Conservation (phyloP, 129 eudicot species). For the Oenanthe sinensis region DNA sequence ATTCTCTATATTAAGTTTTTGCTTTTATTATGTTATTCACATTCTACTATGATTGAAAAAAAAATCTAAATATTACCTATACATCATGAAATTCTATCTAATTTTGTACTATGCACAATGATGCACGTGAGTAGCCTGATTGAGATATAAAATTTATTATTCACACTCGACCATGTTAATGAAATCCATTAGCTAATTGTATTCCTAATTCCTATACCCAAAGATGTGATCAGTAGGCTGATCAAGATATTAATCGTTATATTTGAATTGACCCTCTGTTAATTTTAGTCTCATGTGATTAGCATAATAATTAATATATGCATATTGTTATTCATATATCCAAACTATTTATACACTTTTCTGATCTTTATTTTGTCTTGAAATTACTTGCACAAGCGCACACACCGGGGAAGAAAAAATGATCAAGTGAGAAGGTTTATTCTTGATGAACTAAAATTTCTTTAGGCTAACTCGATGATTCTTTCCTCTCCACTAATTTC, state of each 20-base stretch:
- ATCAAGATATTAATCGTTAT: not conserved
- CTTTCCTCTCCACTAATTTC: constrained; percentile 17
- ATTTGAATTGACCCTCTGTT: not conserved
- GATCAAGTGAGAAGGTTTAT: not conserved
- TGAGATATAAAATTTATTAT: not conserved
- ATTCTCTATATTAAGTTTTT: not conserved
- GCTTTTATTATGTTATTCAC: not conserved
- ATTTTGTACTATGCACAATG: not conserved
- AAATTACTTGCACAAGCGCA: not conserved
- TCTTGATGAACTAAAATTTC: not conserved
- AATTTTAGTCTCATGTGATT: not conserved
- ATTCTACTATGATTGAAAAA: no score
- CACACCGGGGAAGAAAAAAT: not conserved
- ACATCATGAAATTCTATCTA: not conserved
- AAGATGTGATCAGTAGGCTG: not conserved
- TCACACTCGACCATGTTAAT: not conserved
- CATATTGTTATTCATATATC: not conserved
- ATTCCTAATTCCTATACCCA: not conserved
- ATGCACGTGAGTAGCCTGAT: not conserved
- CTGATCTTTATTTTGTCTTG: not conserved
- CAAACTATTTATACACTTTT: not conserved
- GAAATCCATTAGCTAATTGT: not conserved
- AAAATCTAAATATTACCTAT: not conserved
- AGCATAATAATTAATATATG: not conserved
- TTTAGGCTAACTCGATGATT: constrained; percentile 2